Evolutionary conservation across 495 filamentous ascomycete genomes (phyloP), one percentile per base, ranked within the genome.

Genomic region (Aspergillus olivimuriae): DNA sequence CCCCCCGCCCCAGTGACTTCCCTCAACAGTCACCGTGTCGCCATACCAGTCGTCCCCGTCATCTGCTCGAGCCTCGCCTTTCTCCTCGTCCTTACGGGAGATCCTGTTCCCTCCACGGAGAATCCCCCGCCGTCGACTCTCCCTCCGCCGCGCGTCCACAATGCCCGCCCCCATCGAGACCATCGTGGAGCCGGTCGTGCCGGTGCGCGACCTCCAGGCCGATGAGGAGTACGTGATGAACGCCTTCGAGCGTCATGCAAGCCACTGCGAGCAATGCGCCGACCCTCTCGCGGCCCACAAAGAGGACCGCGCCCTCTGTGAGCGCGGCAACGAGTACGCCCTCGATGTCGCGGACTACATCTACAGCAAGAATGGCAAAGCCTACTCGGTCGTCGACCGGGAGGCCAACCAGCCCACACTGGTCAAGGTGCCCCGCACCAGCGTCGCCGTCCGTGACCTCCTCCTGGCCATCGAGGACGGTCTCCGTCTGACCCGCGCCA

Each of bases 391-490:
- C 9, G 60, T 75, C 39, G 74, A 75, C 57, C 60, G 56, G 11
- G 72, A 76, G 18, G 53, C 42, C 40, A 61, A 61, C 55, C 60
- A 69, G 42, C 51, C 60, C 0, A 69, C 62, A 6, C 61, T 73
- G 4, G 63, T 79, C 41, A 72, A 75, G 53, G 69, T 78, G 17
- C 74, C 74, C 2, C 55, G 59, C 7, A 58, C 66, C 30, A 66
- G 56, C 39, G 42, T 34, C 15, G 59, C 53, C 4, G 65, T 66
- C 21, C 69, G 66, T n/a, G 56, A 50, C 4, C 56, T 79, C 11
- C 62, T 79, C 1, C 56, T 65, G 11, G 72, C 73, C 2, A 58
- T 78, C 31, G 70, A 74, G 28, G 55, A 66, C 6, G 75, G 75
- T 10, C 43, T 76, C 24, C 57, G 59, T 17, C 49, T 76, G 9